Conservation (phyloP, 352 stramenopile species). For the Phytophthora syringae region DNA sequence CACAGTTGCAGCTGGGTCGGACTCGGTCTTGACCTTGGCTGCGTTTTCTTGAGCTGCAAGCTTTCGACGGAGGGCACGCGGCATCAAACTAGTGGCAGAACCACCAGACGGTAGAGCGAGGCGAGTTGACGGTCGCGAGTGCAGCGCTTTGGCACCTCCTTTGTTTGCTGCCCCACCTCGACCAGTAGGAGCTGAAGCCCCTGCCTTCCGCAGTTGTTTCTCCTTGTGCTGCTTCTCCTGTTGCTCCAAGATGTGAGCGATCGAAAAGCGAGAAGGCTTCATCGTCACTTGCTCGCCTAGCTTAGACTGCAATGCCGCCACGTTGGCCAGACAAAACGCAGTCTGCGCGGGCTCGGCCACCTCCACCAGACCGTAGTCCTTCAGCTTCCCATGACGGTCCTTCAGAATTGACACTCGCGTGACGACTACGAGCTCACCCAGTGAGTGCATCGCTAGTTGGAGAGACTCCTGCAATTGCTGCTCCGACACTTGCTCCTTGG, state of each 20-base stretch:
- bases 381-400: constrained; percentile 62
- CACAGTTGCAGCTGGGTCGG: not conserved
- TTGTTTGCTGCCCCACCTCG: constrained; percentile 10
- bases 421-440: constrained; percentile 42
- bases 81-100: constrained; percentile 56
- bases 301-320: constrained; percentile 36
- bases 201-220: constrained; percentile 34
- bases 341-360: constrained; percentile 41
- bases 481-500: constrained; percentile 40
- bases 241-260: constrained; percentile 64
- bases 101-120: constrained; percentile 27
- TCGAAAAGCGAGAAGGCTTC: constrained; percentile 67
- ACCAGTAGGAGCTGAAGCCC: not conserved
- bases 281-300: constrained; percentile 61
- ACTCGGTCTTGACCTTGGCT: constrained; percentile 10
- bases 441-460: constrained; percentile 42
- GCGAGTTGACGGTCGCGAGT: constrained; percentile 36
- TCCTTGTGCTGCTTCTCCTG: constrained; percentile 57
- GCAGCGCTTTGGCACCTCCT: constrained; percentile 17
- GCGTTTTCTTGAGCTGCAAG: constrained; percentile 31
- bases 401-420: constrained; percentile 60
- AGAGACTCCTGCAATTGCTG: constrained; percentile 48
- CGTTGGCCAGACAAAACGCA: constrained; percentile 37
- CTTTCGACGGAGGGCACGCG: constrained; percentile 52
- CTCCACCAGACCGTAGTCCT: constrained; percentile 75